phyloP scores from a whole-genome alignment of 1,284 basidiomycete genomes.

The Irpex sp. region DNA sequence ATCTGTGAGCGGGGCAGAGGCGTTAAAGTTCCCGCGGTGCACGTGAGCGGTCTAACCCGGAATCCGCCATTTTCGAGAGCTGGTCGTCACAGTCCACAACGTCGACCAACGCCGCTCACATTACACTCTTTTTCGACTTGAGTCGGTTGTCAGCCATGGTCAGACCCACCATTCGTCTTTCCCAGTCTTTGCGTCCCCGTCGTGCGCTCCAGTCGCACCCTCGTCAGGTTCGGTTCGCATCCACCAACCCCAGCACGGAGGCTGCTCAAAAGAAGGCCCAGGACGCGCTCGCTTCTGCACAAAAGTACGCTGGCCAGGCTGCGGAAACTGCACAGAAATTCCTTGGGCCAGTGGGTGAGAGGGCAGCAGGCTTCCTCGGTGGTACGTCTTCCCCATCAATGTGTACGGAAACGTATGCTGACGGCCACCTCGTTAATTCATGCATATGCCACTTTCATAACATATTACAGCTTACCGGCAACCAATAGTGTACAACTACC shows the following conservation, averaged over 20 bases:
- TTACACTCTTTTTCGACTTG: slow-evolving; percentile 1
- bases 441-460: neutral
- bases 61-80: slow-evolving; percentile 13
- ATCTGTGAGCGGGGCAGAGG: neutral
- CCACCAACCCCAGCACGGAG: slow-evolving; percentile 22
- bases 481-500: slow-evolving; percentile 81
- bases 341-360: slow-evolving; percentile 59
- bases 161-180: slow-evolving; percentile 25
- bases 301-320: slow-evolving; percentile 52
- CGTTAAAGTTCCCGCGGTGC: slow-evolving; percentile 2
- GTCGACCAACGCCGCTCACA: slow-evolving; percentile 22
- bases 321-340: slow-evolving; percentile 50
- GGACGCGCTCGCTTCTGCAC: slow-evolving; percentile 55
- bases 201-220: slow-evolving; percentile 19
- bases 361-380: slow-evolving; percentile 57
- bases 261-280: slow-evolving; percentile 66
- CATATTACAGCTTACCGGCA: slow-evolving; percentile 68
- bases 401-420: neutral
- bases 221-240: slow-evolving; percentile 27
- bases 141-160: slow-evolving; percentile 19
- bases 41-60: slow-evolving; percentile 14
- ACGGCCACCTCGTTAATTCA: neutral
- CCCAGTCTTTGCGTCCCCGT: slow-evolving; percentile 26
- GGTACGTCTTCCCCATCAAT: slow-evolving; percentile 41
- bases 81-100: slow-evolving; percentile 20